phyloP scores from a whole-genome alignment of 305 asterid genomes.

The Vinca major region DNA sequence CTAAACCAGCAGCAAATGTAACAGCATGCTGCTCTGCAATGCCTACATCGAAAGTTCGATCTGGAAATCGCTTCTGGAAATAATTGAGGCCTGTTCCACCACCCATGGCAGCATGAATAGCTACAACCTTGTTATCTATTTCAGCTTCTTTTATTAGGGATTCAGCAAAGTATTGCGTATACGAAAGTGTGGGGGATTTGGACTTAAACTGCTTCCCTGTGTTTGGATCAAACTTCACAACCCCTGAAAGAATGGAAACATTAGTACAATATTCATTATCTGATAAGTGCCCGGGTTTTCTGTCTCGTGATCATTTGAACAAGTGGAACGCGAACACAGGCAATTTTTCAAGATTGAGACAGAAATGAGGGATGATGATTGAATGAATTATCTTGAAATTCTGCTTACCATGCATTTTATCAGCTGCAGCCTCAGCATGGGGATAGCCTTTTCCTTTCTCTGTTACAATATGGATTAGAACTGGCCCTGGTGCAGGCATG shows the following conservation, averaged over 20 bases:
- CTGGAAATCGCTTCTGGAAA: slow-evolving; percentile 54
- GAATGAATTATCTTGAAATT: background rate
- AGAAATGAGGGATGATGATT: too few relatives aligned
- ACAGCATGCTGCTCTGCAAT: slow-evolving; percentile 85
- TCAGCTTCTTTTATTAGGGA: slow-evolving; percentile 70
- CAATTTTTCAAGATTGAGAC: too few relatives aligned
- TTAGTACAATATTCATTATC: background rate
- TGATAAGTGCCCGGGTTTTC: too few relatives aligned
- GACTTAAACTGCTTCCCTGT: slow-evolving; percentile 47
- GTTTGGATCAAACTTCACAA: slow-evolving; percentile 59
- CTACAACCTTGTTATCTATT: slow-evolving; percentile 46
- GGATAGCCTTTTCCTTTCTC: slow-evolving; percentile 78
- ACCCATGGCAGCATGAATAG: slow-evolving; percentile 84
- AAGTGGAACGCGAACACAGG: too few relatives aligned
- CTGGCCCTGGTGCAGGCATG: slow-evolving; percentile 82
- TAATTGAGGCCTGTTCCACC: slow-evolving; percentile 73
- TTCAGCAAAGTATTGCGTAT: slow-evolving; percentile 67
- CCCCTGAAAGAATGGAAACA: slow-evolving; percentile 34
- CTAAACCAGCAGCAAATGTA: slow-evolving; percentile 79
- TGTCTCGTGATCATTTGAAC: too few relatives aligned
- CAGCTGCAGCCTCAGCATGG: slow-evolving; percentile 69
- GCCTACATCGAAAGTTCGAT: slow-evolving; percentile 69
- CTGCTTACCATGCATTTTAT: slow-evolving; percentile 59
- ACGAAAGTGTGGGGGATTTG: slow-evolving; percentile 40
- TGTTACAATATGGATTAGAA: slow-evolving; percentile 60